Base-by-base conservation (phyloP, 345 rosid genomes). In the Melaleuca quinquenervia region DNA sequence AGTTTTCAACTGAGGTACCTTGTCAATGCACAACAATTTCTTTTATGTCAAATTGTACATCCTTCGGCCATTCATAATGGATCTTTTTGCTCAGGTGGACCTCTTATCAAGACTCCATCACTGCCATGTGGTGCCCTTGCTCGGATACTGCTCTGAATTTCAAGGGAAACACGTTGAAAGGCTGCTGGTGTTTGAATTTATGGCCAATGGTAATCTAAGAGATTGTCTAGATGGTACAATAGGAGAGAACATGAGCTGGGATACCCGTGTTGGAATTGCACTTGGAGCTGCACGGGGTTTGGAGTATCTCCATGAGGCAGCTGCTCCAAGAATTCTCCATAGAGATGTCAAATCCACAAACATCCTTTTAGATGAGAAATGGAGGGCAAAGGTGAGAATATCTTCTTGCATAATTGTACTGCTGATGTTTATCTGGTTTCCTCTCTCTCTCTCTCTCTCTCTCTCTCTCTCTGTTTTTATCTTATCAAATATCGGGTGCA, bases 261-360 rank as follows among this genome's bases (percentile, higher is more conserved):
- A 93, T 87, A 93, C 93, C 50, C 94, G 99, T 86, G 91, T 95
- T 89, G 85, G 91, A n/a, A 90, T 97, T 36, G 99, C 98, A 50
- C 92, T 96, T 78, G 98, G 98, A 91, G 98, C 98, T 85, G 99
- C 98, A 48, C 95, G 96, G 92, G 99, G 99, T 16, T 93, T 97
- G 74, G 98, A 97, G 87, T 97, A 97, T 93, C 99, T 97, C 86
- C 99, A 97, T 45, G 99, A 96, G 90, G 98, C 98, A 22, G 99
- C 98, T 74, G 98, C 98, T 84, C 99, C 99, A 62, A 94, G 95
- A 95, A 95, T 97, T 90, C 91, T 97, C 91, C 98, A 97, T 85
- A 90, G 99, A 87, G 99, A 97, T 90, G 96, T 97, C 90, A 97
- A 97, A 90, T 96, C 99, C 32, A 93, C 98, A 18, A 97, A 96